phyloP scores from a whole-genome alignment of 495 filamentous ascomycete genomes.

The Venustampulla echinocandica region DNA sequence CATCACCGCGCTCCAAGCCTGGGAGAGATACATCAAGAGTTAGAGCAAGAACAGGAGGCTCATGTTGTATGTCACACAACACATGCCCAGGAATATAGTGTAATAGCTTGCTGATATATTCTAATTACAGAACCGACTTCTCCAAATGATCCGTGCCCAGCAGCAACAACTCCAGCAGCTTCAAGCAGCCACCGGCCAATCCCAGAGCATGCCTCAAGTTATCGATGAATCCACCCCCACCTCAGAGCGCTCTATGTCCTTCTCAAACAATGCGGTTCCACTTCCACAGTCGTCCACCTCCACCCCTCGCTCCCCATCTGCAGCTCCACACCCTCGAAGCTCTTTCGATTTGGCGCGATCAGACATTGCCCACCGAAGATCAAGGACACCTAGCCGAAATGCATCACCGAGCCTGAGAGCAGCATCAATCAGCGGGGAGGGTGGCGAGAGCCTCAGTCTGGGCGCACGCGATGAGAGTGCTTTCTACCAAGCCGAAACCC shows the following conservation, averaged over 20 bases:
- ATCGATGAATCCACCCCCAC: slow-evolving; percentile 63
- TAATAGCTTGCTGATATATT: not conserved
- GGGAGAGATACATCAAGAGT: slow-evolving; percentile 91
- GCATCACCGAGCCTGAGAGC: slow-evolving; percentile 47
- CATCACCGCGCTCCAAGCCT: slow-evolving; percentile 69
- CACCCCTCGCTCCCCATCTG: slow-evolving; percentile 43
- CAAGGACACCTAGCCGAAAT: slow-evolving; percentile 47
- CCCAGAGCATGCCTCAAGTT: slow-evolving; percentile 36
- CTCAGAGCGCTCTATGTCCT: slow-evolving; percentile 51
- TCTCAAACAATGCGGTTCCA: slow-evolving; percentile 41
- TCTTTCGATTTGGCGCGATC: slow-evolving; percentile 49
- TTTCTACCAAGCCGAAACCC: slow-evolving; percentile 88
- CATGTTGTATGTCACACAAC: slow-evolving; percentile 58
- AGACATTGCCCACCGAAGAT: slow-evolving; percentile 40
- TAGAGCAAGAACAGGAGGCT: slow-evolving; percentile 91
- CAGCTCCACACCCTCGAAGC: slow-evolving; percentile 43
- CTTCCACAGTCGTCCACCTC: slow-evolving; percentile 30
- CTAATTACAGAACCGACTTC: slow-evolving; percentile 67
- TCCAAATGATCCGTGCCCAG: slow-evolving; percentile 81
- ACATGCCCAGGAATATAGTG: not conserved
- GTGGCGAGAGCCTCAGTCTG: slow-evolving; percentile 32
- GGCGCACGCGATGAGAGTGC: slow-evolving; percentile 65
- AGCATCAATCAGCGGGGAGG: slow-evolving; percentile 45
- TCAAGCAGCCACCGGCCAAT: slow-evolving; percentile 40
- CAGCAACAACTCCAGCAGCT: slow-evolving; percentile 72